Percentiles rank a stretch among this genome's conserved stretches.
Conservation (phyloP, 129 eudicot species). For the Artemisia argyi region DNA sequence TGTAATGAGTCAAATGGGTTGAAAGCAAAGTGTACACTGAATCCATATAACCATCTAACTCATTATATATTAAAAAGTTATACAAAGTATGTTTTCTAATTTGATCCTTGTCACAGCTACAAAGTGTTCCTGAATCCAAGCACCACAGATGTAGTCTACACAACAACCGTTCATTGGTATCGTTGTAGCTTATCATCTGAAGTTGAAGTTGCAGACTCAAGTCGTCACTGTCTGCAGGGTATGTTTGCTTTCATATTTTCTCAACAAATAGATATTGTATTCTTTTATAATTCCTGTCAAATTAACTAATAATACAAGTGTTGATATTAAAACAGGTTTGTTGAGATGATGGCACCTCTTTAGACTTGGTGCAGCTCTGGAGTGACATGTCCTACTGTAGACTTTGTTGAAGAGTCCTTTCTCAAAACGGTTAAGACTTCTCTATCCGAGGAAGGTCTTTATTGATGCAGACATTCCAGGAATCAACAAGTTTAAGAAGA, state of each 20-base stretch:
- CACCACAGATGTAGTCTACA: constrained; percentile 94
- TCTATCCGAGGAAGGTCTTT: constrained; percentile 74
- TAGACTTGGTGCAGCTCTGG: constrained; percentile 90
- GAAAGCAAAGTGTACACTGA: neutral
- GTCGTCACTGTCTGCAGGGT: too few relatives aligned
- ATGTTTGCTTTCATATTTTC: too few relatives aligned
- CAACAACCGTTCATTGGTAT: constrained; percentile 49
- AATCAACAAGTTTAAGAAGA: too few relatives aligned
- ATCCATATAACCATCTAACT: neutral
- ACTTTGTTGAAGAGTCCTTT: constrained; percentile 77
- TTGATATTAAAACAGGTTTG: too few relatives aligned
- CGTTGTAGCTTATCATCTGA: too few relatives aligned
- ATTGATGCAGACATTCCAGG: too few relatives aligned
- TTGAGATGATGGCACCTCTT: too few relatives aligned
- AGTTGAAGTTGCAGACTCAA: too few relatives aligned
- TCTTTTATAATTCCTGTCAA: too few relatives aligned
- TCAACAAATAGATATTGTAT: too few relatives aligned
- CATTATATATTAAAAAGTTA: neutral
- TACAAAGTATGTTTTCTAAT: neutral
- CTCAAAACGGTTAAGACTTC: constrained; percentile 47
- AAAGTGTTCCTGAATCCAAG: constrained; percentile 95
- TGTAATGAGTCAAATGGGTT: neutral
- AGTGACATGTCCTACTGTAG: constrained; percentile 82
- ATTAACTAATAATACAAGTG: too few relatives aligned
- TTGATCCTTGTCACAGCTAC: constrained; percentile 48